These are phyloP conservation scores for Castanospermum australe DNA, from an alignment of 306 rosid species.

Conservation along the genomic window DNA sequence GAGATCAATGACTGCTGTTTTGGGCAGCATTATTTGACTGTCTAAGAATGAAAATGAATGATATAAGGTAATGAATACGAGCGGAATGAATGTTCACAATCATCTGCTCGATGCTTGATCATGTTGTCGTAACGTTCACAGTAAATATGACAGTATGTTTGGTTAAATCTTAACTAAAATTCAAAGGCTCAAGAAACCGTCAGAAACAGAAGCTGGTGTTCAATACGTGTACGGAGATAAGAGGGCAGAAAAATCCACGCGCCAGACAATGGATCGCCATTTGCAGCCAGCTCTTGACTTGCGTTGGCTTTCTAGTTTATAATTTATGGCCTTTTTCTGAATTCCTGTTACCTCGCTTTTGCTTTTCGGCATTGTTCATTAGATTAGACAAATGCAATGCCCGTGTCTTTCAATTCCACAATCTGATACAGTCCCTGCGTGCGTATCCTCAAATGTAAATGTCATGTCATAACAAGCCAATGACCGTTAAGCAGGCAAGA, in stretches of 20 bases:
- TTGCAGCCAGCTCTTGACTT: background rate
- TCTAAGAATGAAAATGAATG: background rate
- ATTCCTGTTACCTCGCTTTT: background rate
- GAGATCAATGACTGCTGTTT: background rate
- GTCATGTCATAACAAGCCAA: too few species aligned
- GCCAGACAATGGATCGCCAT: background rate
- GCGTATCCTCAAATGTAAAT: background rate
- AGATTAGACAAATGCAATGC: background rate
- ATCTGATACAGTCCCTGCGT: too few species aligned
- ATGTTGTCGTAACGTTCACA: background rate
- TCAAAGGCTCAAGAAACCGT: background rate
- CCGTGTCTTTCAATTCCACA: background rate
- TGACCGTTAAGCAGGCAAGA: background rate
- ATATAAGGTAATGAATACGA: background rate
- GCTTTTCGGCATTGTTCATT: background rate
- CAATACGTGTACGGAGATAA: background rate
- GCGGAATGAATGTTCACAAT: background rate
- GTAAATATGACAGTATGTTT: background rate
- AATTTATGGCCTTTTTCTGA: background rate
- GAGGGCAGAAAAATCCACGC: background rate
- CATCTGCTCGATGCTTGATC: background rate
- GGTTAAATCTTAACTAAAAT: background rate
- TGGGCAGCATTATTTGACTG: background rate
- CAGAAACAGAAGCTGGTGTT: background rate
- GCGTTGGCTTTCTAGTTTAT: background rate